Conservation (phyloP, 140 eudicot genomes). For the Cichorium intybus region DNA sequence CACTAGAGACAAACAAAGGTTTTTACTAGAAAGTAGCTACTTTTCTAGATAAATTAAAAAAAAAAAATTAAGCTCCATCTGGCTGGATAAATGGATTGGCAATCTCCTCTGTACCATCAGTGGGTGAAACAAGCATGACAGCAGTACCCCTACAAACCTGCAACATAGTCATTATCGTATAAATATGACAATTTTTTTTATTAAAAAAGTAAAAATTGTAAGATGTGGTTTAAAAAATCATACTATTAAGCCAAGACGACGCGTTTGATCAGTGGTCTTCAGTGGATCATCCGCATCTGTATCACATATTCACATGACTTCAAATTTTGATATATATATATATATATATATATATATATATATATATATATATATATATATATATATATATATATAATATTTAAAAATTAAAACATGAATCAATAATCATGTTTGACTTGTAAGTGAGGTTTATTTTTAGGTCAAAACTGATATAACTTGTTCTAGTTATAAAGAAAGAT, state of each 20-base stretch:
- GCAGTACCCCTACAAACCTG: constrained; percentile 99
- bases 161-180: neutral
- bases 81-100: constrained; percentile 92
- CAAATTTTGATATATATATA: neutral
- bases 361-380: too few species aligned
- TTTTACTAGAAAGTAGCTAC: neutral
- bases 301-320: neutral
- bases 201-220: too few species aligned
- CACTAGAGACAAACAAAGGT: neutral
- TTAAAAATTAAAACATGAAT: too few species aligned
- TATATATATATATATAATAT: too few species aligned
- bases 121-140: constrained; percentile 97
- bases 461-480: too few species aligned
- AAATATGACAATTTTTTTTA: too few species aligned
- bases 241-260: constrained; percentile 94
- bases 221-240: constrained; percentile 14
- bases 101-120: constrained; percentile 98
- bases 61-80: constrained; percentile 71
- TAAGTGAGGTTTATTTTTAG: too few species aligned
- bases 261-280: constrained; percentile 95
- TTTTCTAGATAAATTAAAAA: neutral
- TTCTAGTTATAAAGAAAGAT: too few species aligned
- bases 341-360: too few species aligned
- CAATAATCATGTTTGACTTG: too few species aligned
- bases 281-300: constrained; percentile 96